Conservation (phyloP, 257 asterid genomes). For the Solanum paucissectum region DNA sequence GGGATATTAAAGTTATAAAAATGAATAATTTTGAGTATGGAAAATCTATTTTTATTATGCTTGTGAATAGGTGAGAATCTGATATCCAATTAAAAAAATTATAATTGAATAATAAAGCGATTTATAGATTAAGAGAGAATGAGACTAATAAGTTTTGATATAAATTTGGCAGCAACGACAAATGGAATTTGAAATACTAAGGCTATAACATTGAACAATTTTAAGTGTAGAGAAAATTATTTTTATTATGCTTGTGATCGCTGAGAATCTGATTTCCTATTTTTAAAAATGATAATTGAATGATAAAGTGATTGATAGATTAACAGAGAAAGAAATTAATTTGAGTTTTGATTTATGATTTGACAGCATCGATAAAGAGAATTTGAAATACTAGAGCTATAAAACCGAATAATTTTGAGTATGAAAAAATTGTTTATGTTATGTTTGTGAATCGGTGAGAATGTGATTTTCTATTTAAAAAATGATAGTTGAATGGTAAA, state of each 20-base stretch:
- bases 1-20: neutral
- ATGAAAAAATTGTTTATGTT: neutral
- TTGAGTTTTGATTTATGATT: too few species aligned
- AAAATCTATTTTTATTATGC: neutral
- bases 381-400: neutral
- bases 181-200: too few species aligned
- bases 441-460: neutral
- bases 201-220: too few species aligned
- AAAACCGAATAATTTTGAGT: neutral
- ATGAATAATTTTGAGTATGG: fast-evolving
- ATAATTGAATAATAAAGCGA: neutral
- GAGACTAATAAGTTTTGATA: neutral
- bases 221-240: too few species aligned
- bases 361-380: neutral
- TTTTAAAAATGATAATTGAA: too few species aligned
- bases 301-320: too few species aligned
- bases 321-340: too few species aligned
- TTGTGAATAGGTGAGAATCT: neutral
- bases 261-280: too few species aligned
- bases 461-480: too few species aligned
- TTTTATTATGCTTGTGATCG: too few species aligned
- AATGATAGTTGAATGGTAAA: too few species aligned
- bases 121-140: neutral
- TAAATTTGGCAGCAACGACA: neutral
- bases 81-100: neutral